Percentiles rank a stretch among this genome's conserved stretches.
Conservation (phyloP, 306 rosid species). For the Pachyrhizus erosus region DNA sequence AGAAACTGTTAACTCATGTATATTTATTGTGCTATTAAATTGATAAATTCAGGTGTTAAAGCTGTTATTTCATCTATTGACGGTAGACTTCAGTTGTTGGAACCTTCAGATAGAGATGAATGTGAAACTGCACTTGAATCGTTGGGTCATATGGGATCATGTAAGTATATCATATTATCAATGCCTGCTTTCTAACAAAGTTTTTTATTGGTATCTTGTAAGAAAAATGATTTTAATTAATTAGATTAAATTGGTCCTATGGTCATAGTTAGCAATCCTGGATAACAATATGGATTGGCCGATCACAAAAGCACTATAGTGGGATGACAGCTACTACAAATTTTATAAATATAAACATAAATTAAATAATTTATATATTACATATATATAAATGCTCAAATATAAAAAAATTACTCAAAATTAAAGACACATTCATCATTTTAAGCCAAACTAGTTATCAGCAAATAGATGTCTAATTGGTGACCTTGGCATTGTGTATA, state of each 20-base stretch:
- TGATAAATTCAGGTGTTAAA: constrained; percentile 58
- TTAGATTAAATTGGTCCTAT: constrained; percentile 10
- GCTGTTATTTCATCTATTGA: constrained; percentile 72
- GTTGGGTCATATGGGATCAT: constrained; percentile 84
- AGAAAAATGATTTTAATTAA: constrained; percentile 35
- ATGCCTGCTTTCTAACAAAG: not conserved
- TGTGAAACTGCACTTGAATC: constrained; percentile 91
- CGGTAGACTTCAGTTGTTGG: constrained; percentile 63
- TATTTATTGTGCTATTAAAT: constrained; percentile 36
- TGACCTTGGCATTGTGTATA: too few relatives aligned
- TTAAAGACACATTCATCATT: too few relatives aligned
- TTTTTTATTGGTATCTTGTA: not conserved
- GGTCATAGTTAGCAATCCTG: not conserved
- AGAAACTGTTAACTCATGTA: constrained; percentile 16
- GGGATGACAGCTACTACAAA: not conserved
- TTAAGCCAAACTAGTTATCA: too few relatives aligned
- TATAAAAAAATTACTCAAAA: not conserved
- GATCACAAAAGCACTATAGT: not conserved
- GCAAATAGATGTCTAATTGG: too few relatives aligned
- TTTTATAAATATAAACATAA: not conserved
- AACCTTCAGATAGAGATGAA: constrained; percentile 69
- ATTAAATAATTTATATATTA: not conserved
- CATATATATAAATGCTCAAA: not conserved
- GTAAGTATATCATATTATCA: constrained; percentile 64
- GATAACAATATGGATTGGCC: not conserved